Percentiles rank a stretch among this genome's conserved stretches.
Evolutionary conservation across 768 basidiomycete species (phyloP).

Genomic region (Roridomyces roridus): DNA sequence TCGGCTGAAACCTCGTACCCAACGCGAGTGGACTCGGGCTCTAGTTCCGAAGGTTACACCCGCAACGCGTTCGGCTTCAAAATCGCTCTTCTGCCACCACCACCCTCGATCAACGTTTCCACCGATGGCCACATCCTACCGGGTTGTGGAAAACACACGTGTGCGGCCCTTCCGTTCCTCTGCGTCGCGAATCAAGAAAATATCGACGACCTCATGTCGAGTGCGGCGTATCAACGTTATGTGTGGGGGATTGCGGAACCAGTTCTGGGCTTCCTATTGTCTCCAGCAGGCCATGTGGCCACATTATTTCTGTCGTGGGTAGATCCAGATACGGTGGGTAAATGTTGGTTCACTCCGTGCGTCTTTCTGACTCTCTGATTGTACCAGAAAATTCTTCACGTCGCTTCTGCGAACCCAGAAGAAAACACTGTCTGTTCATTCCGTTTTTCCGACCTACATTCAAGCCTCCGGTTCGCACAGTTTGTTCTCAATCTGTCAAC

Average conservation of each 20-base stretch:
- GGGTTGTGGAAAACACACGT: not conserved
- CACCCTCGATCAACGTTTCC: not conserved
- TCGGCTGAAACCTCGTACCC: too few species aligned
- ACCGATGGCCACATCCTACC: conserved; percentile 1
- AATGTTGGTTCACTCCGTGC: too few species aligned
- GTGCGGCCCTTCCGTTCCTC: not conserved
- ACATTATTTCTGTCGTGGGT: not conserved
- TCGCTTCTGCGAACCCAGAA: too few species aligned
- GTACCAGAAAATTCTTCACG: too few species aligned
- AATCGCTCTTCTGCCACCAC: not conserved
- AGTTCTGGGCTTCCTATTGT: not conserved
- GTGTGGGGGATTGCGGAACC: not conserved
- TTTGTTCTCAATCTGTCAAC: not conserved
- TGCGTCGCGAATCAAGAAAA: not conserved
- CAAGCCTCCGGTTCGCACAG: conserved; percentile 4
- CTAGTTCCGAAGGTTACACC: too few species aligned
- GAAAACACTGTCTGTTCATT: not conserved
- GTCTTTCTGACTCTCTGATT: too few species aligned
- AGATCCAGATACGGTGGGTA: not conserved
- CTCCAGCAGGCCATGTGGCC: not conserved
- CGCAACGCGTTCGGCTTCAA: too few species aligned
- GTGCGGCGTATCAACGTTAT: conserved; percentile 8
- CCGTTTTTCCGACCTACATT: not conserved
- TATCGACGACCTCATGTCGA: conserved; percentile 6
- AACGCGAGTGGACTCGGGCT: too few species aligned